Evolutionary conservation across 345 rosid genomes (phyloP), one percentile per base, ranked within the genome.

Genomic region (Geranium brycei): DNA sequence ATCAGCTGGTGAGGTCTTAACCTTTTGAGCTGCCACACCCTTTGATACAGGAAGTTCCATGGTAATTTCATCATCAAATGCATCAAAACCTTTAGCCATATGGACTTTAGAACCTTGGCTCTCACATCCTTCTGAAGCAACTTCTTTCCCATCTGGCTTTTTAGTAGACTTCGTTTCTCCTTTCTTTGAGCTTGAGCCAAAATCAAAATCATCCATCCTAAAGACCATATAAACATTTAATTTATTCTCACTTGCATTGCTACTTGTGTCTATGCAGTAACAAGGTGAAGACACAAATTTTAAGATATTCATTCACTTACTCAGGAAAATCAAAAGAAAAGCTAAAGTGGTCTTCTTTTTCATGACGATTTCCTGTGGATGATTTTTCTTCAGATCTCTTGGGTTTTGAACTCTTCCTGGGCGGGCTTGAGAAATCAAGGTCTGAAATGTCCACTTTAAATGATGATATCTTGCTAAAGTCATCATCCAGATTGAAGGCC

Each of bases 251-350:
- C 19, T 35, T 35, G 41, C 41, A 1, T 35, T 35, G 41, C 41
- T 35, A 35, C 41, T 35, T 4, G 3, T 35, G 41, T 7, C 17
- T 66, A 57, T 57, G 23, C 19, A n/a, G 40, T 19, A 13, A 19
- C 15, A 66, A 66, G 30, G n/a, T 30, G 19, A 63, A 58, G 30
- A 19, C 61, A 23, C 59, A 68, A 67, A 64, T 14, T 10, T 23
- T n/a, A 66, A 59, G 19, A 51, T 35, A 32, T 59, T 55, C 57
- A 53, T 60, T 35, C 14, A 65, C 87, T 64, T 74, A 92, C 97
- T 65, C 83, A 31, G 84, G 78, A 74, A 89, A 89, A 70, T 87
- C 89, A 79, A 85, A 89, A 59, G 95, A 84, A 82, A 87, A 89
- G 64, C 58, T 55, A 71, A 86, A 85, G 53, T 55, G 31, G 57